A percentile compares a stretch with the other conserved stretches of the same genome.
Conservation (phyloP, 192 early-diverging fungal genomes). For the Coemansia sp. region DNA sequence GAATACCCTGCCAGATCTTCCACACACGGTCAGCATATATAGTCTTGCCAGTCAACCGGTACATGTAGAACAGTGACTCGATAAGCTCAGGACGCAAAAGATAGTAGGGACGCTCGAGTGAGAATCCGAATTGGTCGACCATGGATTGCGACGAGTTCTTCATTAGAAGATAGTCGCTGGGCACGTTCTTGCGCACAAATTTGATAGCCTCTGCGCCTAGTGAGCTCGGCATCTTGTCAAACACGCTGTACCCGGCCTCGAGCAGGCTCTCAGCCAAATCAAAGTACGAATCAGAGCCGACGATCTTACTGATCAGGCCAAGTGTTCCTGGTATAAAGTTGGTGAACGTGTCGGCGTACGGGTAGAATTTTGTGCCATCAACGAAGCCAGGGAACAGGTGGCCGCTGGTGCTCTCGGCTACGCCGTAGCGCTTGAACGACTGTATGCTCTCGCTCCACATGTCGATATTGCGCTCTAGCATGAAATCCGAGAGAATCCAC, state of each 20-base stretch:
- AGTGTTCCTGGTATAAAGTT: constrained; percentile 56
- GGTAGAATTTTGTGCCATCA: constrained; percentile 49
- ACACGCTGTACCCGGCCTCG: constrained; percentile 47
- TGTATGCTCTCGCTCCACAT: constrained; percentile 55
- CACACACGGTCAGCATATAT: constrained; percentile 71
- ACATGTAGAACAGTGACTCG: constrained; percentile 74
- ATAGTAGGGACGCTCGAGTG: constrained; percentile 55
- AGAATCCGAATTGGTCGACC: constrained; percentile 37
- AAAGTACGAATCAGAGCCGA: constrained; percentile 47
- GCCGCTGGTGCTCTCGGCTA: constrained; percentile 38
- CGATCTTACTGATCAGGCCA: constrained; percentile 45
- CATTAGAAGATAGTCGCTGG: constrained; percentile 33
- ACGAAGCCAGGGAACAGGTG: constrained; percentile 44
- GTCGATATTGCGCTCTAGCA: constrained; percentile 53
- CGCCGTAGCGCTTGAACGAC: constrained; percentile 32
- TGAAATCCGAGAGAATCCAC: constrained; percentile 73
- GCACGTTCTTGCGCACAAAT: constrained; percentile 51
- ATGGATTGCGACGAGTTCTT: constrained; percentile 5
- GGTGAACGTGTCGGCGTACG: constrained; percentile 50
- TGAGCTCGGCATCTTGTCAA: constrained; percentile 41
- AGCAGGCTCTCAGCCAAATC: constrained; percentile 36
- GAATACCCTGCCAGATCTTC: constrained; percentile 67
- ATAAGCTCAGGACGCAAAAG: constrained; percentile 80
- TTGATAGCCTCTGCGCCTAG: constrained; percentile 48
- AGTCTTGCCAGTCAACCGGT: constrained; percentile 69